These are phyloP conservation scores for Leccinellum rugosiceps DNA, from an alignment of 768 basidiomycete genomes.

Conservation along the genomic window DNA sequence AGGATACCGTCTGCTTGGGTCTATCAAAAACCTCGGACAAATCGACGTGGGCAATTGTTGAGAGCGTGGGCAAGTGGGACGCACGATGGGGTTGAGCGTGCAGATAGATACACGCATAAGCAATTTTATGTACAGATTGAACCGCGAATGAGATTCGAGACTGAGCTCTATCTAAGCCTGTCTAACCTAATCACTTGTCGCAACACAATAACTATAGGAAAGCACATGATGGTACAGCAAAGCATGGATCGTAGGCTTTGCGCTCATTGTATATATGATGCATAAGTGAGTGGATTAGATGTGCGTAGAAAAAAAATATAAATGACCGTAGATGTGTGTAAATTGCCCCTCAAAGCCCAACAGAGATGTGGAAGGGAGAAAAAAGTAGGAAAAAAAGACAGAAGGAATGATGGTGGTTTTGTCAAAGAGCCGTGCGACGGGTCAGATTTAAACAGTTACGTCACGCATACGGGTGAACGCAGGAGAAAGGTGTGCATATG, in stretches of 20 bases:
- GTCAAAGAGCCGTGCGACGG: neutral
- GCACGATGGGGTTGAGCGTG: slow-evolving; percentile 37
- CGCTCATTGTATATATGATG: slow-evolving; percentile 31
- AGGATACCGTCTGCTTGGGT: slow-evolving; percentile 51
- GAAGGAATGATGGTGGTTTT: neutral
- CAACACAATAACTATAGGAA: slow-evolving; percentile 30
- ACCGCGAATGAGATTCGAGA: slow-evolving; percentile 31
- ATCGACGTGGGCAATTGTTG: slow-evolving; percentile 41
- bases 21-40: slow-evolving; percentile 21
- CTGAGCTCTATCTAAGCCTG: slow-evolving; percentile 3
- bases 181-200: slow-evolving; percentile 33
- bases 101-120: slow-evolving; percentile 2
- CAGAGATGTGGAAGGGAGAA: slow-evolving; percentile 8
- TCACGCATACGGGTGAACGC: slow-evolving; percentile 46
- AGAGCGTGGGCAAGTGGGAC: slow-evolving; percentile 44
- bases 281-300: slow-evolving; percentile 37
- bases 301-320: slow-evolving; percentile 20
- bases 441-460: slow-evolving; percentile 22
- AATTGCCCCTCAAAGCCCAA: slow-evolving; percentile 12
- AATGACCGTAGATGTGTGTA: slow-evolving; percentile 19
- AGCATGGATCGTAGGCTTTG: slow-evolving; percentile 22
- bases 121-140: neutral
- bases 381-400: slow-evolving; percentile 5
- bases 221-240: slow-evolving; percentile 35
- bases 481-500: slow-evolving; percentile 53